Conservation (phyloP, 306 rosid genomes). For the Sophora flavescens region DNA sequence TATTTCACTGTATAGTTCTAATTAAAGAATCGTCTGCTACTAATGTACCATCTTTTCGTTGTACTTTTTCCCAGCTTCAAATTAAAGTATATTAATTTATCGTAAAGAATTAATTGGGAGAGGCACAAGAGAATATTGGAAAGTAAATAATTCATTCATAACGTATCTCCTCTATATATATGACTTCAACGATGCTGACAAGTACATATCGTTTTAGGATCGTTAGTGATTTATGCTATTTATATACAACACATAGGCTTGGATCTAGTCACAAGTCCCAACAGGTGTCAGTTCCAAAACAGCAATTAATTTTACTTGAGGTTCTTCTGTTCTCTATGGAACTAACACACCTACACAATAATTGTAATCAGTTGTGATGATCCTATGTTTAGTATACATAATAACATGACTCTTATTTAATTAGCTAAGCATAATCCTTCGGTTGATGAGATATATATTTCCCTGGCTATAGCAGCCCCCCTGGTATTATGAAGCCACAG, state of each 20-base stretch:
- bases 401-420: constrained; percentile 42
- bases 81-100: not conserved
- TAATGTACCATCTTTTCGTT: not conserved
- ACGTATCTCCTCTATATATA: not conserved
- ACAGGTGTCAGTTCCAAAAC: not conserved
- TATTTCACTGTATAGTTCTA: not conserved
- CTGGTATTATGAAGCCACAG: constrained; percentile 58
- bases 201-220: not conserved
- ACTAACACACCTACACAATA: constrained; percentile 3
- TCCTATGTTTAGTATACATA: constrained; percentile 33
- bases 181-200: not conserved
- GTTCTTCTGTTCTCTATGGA: constrained; percentile 33
- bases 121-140: not conserved
- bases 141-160: constrained; percentile 10
- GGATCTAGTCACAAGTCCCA: constrained; percentile 36
- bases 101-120: not conserved
- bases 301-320: constrained; percentile 19
- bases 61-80: not conserved
- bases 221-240: constrained; percentile 12
- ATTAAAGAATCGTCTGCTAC: not conserved
- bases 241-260: constrained; percentile 38
- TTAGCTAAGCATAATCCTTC: constrained; percentile 26
- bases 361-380: not conserved
- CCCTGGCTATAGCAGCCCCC: not conserved
- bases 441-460: constrained; percentile 22